Evolutionary conservation across 192 early-diverging fungal species (phyloP).

Genomic region (Entomortierella lignicola): DNA sequence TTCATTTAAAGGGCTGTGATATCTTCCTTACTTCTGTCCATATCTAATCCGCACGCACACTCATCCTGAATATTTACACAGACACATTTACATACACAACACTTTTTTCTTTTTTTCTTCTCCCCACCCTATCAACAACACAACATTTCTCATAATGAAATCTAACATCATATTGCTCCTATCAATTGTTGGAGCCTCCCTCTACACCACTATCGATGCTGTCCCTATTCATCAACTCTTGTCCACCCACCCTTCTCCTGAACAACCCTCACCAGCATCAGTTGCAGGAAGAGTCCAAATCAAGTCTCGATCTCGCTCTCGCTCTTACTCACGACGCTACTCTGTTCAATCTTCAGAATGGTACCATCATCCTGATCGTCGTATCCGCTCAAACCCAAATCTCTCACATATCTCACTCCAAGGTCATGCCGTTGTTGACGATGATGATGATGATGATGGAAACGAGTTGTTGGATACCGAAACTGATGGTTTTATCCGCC

Average conservation of each 20-base stretch:
- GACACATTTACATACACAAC: too few species aligned
- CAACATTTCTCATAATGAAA: slow-evolving; percentile 13
- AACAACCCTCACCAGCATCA: neutral
- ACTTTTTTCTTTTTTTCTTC: neutral
- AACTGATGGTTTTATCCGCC: slow-evolving; percentile 17
- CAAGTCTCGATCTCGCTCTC: slow-evolving; percentile 1
- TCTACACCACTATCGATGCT: slow-evolving; percentile 17
- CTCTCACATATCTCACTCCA: too few species aligned
- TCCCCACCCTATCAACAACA: too few species aligned
- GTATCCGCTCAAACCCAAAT: neutral
- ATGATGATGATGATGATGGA: slow-evolving; percentile 49
- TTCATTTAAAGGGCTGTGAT: too few species aligned
- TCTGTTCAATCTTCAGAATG: neutral
- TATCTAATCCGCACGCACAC: too few species aligned
- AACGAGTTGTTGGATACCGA: slow-evolving; percentile 51
- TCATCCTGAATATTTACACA: too few species aligned
- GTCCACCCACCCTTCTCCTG: neutral
- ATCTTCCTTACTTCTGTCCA: too few species aligned
- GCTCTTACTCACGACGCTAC: neutral
- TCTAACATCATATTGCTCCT: slow-evolving; percentile 9
- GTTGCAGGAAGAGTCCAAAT: neutral
- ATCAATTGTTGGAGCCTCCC: slow-evolving; percentile 6
- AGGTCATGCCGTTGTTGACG: slow-evolving; percentile 33
- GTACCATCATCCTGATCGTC: slow-evolving; percentile 1
- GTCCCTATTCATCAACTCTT: slow-evolving; percentile 10